Percentiles rank a stretch among this genome's conserved stretches.
Evolutionary conservation across 2,329 filamentous ascomycete species (phyloP).

Genomic region (Trichoderma cornu-damae): DNA sequence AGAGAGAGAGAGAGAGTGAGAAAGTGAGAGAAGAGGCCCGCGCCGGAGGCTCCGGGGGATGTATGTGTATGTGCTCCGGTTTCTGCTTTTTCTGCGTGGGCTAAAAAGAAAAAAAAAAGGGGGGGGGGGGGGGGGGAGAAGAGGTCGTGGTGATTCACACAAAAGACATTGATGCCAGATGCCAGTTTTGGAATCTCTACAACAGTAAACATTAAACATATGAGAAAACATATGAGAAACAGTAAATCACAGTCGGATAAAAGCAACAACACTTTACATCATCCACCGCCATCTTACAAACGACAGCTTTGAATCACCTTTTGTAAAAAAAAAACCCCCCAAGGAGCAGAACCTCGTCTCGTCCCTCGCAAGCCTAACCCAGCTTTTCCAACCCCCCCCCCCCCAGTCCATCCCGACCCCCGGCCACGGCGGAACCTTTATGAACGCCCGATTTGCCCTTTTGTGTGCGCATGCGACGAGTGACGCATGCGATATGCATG

Average conservation of each 20-base stretch:
- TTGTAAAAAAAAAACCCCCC: too few relatives aligned
- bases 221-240: too few relatives aligned
- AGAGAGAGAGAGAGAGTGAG: too few relatives aligned
- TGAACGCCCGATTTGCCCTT: background rate
- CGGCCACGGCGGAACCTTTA: background rate
- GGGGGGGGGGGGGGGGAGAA: background rate
- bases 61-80: background rate
- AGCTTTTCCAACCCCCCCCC: background rate
- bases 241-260: too few relatives aligned
- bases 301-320: background rate
- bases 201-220: background rate
- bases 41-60: background rate
- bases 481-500: constrained; percentile 13
- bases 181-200: too few relatives aligned
- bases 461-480: constrained; percentile 5
- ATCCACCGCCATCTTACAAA: background rate
- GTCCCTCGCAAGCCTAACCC: constrained; percentile 17
- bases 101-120: background rate
- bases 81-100: background rate
- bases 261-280: constrained; percentile 6
- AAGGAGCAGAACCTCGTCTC: background rate
- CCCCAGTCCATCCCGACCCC: background rate
- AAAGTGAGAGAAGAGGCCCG: too few relatives aligned
- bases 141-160: too few relatives aligned
- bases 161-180: too few relatives aligned